Conservation (phyloP, 805 yeast species). For the Blastobotrys parvus region DNA sequence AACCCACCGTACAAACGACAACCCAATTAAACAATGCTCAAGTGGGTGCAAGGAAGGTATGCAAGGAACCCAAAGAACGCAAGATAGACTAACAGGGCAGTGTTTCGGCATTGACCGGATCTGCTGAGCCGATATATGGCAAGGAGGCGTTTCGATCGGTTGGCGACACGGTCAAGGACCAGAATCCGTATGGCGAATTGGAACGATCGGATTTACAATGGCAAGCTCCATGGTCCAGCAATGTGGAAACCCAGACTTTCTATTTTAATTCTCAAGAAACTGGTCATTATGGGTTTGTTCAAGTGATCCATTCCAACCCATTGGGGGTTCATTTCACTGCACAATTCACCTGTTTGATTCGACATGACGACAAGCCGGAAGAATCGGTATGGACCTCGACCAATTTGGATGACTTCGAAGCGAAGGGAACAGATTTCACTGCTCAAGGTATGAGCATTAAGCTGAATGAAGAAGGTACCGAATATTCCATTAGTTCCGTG, state of each 20-base stretch:
- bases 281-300: constrained; percentile 79
- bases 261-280: constrained; percentile 61
- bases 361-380: constrained; percentile 44
- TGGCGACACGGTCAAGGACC: constrained; percentile 46
- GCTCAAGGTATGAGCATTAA: constrained; percentile 61
- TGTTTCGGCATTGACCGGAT: constrained; percentile 90
- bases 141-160: constrained; percentile 86
- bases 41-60: constrained; percentile 69
- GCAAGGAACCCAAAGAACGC: constrained; percentile 12
- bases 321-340: constrained; percentile 78
- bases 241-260: constrained; percentile 93
- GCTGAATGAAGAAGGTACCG: constrained; percentile 44
- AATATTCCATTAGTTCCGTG: constrained; percentile 37
- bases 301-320: constrained; percentile 86
- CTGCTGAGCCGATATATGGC: constrained; percentile 97
- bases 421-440: constrained; percentile 66
- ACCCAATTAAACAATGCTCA: constrained; percentile 39
- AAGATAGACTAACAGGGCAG: constrained; percentile 27
- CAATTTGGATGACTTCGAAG: constrained; percentile 66
- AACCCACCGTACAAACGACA: background rate
- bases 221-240: constrained; percentile 67
- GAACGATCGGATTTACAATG: constrained; percentile 64
- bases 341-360: constrained; percentile 85
- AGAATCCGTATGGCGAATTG: constrained; percentile 53
- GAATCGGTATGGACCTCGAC: constrained; percentile 84